Evolutionary conservation across 352 stramenopile species (phyloP).

Genomic region (Phytophthora pistaciae): DNA sequence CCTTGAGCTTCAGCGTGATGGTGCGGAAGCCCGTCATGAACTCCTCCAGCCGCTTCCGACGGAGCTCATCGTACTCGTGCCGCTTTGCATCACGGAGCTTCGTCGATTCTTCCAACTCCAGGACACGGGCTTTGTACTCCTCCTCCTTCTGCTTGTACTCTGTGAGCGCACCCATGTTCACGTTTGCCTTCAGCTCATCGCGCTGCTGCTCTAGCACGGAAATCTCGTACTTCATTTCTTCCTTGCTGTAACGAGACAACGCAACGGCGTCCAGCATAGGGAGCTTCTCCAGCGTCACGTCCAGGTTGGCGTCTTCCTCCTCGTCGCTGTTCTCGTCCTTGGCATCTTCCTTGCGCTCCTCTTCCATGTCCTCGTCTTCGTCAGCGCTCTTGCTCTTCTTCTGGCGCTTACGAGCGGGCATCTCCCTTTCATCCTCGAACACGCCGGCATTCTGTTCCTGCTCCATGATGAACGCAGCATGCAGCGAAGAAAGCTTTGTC

Average conservation of each 20-base stretch:
- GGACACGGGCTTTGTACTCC: slow-evolving; percentile 94
- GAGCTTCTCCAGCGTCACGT: slow-evolving; percentile 62
- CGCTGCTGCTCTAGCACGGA: slow-evolving; percentile 93
- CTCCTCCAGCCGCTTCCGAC: slow-evolving; percentile 96
- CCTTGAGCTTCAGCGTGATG: slow-evolving; percentile 99
- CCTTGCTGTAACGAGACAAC: slow-evolving; percentile 89
- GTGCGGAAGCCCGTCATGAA: slow-evolving; percentile 99
- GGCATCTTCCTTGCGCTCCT: slow-evolving; percentile 47
- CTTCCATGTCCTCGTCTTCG: slow-evolving; percentile 41
- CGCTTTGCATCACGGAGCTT: slow-evolving; percentile 92
- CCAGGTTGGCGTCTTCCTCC: slow-evolving; percentile 46
- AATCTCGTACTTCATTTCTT: slow-evolving; percentile 96
- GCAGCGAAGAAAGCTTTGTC: slow-evolving; percentile 75
- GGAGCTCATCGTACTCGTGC: slow-evolving; percentile 96
- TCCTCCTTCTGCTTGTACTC: slow-evolving; percentile 96
- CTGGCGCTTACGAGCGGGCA: slow-evolving; percentile 52
- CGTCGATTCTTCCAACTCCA: slow-evolving; percentile 96
- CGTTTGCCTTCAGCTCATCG: slow-evolving; percentile 94
- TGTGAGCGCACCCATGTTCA: slow-evolving; percentile 93
- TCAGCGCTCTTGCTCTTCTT: slow-evolving; percentile 49
- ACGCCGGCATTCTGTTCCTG: slow-evolving; percentile 81
- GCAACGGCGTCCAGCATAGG: slow-evolving; percentile 79
- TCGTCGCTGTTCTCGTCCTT: slow-evolving; percentile 49
- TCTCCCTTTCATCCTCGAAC: slow-evolving; percentile 71
- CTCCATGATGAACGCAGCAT: slow-evolving; percentile 65